Conservation (phyloP, 1,139 yeast genomes). For the Yamadazyma triangularis region DNA sequence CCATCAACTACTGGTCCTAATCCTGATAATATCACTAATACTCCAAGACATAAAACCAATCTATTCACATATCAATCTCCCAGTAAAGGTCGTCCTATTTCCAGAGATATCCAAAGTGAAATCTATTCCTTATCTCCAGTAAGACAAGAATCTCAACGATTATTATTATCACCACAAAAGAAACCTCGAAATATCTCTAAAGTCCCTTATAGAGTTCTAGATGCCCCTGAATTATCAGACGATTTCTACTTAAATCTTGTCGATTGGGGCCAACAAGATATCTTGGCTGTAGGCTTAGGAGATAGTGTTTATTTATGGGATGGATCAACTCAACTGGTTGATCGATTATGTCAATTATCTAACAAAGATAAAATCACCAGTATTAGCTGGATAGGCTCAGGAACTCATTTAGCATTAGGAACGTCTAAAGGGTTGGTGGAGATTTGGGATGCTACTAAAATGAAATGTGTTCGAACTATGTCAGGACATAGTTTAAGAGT, state of each 20-base stretch:
- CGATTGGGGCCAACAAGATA: constrained; percentile 93
- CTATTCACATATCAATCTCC: constrained; percentile 71
- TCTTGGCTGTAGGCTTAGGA: constrained; percentile 87
- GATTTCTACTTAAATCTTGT: constrained; percentile 88
- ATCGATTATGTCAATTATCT: constrained; percentile 69
- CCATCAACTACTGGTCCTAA: constrained; percentile 7
- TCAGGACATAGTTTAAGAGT: constrained; percentile 86
- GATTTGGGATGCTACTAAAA: constrained; percentile 91
- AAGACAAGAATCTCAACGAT: constrained; percentile 77
- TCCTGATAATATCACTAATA: constrained; percentile 32
- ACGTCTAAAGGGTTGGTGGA: constrained; percentile 84
- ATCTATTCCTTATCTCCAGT: constrained; percentile 84
- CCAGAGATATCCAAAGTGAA: constrained; percentile 63
- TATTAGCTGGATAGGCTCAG: constrained; percentile 90
- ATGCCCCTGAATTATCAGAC: constrained; percentile 94
- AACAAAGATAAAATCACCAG: constrained; percentile 70
- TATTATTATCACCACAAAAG: constrained; percentile 77
- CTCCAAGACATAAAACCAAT: constrained; percentile 55
- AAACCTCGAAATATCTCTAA: constrained; percentile 73
- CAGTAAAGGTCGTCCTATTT: constrained; percentile 54
- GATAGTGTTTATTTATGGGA: constrained; percentile 89
- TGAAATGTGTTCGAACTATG: constrained; percentile 83
- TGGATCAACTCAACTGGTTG: constrained; percentile 80
- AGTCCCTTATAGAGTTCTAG: constrained; percentile 88
- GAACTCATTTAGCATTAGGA: constrained; percentile 92